Evolutionary conservation across 2,329 filamentous ascomycete genomes (phyloP).

Genomic region (Alternaria sp.): DNA sequence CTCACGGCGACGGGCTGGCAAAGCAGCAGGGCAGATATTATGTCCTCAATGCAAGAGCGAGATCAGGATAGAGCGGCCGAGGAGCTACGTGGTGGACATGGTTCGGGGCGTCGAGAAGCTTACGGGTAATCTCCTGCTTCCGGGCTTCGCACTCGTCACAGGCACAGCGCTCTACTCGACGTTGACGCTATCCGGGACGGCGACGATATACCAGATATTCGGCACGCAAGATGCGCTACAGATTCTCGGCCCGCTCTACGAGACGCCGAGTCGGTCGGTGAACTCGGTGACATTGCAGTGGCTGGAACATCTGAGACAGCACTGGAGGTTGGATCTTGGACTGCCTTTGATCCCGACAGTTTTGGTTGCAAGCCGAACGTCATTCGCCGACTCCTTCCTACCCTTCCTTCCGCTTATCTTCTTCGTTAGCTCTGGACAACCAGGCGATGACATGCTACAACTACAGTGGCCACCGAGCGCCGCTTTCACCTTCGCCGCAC

Average conservation of each 20-base stretch:
- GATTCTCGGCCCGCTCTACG: conserved; percentile 57
- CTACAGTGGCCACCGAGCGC: conserved; percentile 72
- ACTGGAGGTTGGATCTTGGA: conserved; percentile 64
- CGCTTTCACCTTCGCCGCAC: conserved; percentile 67
- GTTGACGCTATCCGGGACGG: conserved; percentile 64
- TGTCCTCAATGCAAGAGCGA: conserved; percentile 90
- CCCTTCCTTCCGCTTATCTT: conserved; percentile 69
- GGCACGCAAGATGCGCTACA: conserved; percentile 65
- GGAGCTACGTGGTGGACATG: conserved; percentile 73
- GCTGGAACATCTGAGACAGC: conserved; percentile 39
- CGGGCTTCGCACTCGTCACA: conserved; percentile 65
- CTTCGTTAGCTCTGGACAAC: conserved; percentile 61
- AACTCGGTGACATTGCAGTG: conserved; percentile 42
- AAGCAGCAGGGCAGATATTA: conserved; percentile 65
- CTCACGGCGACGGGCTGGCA: conserved; percentile 56
- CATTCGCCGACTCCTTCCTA: conserved; percentile 67
- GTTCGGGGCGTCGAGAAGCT: conserved; percentile 65
- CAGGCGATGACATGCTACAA: conserved; percentile 54
- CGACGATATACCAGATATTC: conserved; percentile 70
- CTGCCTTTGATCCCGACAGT: conserved; percentile 72
- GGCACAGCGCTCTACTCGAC: conserved; percentile 54
- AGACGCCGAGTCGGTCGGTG: conserved; percentile 40
- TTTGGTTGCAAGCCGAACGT: conserved; percentile 71
- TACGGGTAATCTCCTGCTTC: conserved; percentile 67
- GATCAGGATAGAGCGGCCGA: conserved; percentile 77